Base-by-base conservation (phyloP, 768 basidiomycete species). In the Auricularia auricula-judae region DNA sequence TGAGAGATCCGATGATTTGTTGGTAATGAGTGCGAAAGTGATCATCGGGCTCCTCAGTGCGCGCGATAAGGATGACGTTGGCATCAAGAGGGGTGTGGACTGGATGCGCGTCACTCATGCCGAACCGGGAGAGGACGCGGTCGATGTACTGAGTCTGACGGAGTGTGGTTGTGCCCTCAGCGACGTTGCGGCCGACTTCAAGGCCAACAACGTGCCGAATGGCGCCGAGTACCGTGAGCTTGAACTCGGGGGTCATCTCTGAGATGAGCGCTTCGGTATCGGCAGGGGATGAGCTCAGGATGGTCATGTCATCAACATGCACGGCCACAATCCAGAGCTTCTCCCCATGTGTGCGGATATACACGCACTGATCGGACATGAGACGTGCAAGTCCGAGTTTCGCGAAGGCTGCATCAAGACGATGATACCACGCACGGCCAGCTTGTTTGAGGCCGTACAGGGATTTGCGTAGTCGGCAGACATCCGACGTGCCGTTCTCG, bases 401-500 rank as follows among this genome's bases (percentile, higher is more conserved):
- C 0, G 21, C 39, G 7, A 65, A 36, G 14, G 21, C 29, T 7
- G 63, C 36, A 10, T 61, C 29, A 1, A 68, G 23, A 10, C 64
- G 68, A 14, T 64, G 43, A 61, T 71, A 67, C 72, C 72, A 73
- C n/a, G 43, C 36, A 0, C 66, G 51, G 2, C 70, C 71, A 18
- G 64, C 63, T 44, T 73, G 70, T 53, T 71, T 73, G 12, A 73
- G 60, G 0, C 72, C 71, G 62, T 73, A 73, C 10, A 73, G 62
- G 2, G 66, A 65, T 62, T 73, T 72, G 36, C n/a, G 42, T 3
- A 73, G 69, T 21, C 60, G 62, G 61, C 64, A 68, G 21, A 72
- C 69, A 18, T 64, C 3, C n/a, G 2, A 8, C 7, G 14, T 56
- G 3, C 54, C 21, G 29, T 72, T 47, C 8, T 66, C 65, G 36